These are phyloP conservation scores for Lactuca sativa DNA, from an alignment of 129 eudicot species.

Conservation along the genomic window DNA sequence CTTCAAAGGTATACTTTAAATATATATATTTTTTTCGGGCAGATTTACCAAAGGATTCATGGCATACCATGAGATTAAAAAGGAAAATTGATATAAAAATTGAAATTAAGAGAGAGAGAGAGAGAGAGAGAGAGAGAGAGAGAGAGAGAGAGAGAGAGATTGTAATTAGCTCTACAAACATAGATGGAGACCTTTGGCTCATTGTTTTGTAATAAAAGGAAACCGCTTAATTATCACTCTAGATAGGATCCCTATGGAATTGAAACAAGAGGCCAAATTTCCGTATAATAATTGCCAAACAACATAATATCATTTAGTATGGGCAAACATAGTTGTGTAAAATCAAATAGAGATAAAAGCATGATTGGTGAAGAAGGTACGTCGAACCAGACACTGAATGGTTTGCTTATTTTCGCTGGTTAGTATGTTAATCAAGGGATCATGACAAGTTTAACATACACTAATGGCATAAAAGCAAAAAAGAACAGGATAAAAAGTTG, in stretches of 20 bases:
- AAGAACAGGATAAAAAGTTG: slow-evolving; percentile 14
- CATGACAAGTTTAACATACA: not conserved
- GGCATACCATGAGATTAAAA: not conserved
- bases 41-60: slow-evolving; percentile 3
- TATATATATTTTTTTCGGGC: too few relatives aligned
- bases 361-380: not conserved
- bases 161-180: not conserved
- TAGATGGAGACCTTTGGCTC: slow-evolving; percentile 10
- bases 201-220: slow-evolving; percentile 1
- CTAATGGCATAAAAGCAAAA: not conserved
- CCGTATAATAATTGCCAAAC: slow-evolving; percentile 4
- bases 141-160: too few relatives aligned
- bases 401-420: not conserved
- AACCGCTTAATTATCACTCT: slow-evolving; percentile 15
- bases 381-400: not conserved
- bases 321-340: slow-evolving; percentile 24
- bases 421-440: slow-evolving; percentile 17
- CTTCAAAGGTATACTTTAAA: not conserved
- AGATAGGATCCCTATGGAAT: slow-evolving; percentile 19
- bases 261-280: not conserved
- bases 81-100: too few relatives aligned
- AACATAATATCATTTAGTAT: slow-evolving; percentile 23
- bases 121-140: too few relatives aligned
- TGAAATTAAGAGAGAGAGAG: too few relatives aligned
- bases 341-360: slow-evolving; percentile 16